These are phyloP conservation scores for Microcyclosporella mali DNA, from an alignment of 2,329 filamentous ascomycete genomes.

Conservation along the genomic window DNA sequence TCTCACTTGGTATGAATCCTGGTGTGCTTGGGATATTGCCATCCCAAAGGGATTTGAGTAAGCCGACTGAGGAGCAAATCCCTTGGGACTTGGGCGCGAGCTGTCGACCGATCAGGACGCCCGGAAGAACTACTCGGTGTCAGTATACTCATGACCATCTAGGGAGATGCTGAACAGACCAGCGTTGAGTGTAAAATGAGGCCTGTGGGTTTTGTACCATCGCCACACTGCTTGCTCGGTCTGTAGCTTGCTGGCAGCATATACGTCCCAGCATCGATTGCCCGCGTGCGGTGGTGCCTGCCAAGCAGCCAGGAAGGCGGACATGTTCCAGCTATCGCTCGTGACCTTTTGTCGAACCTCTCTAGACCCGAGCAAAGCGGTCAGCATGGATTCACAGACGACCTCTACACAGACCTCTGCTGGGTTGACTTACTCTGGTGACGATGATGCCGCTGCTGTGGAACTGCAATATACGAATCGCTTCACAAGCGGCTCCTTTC, in stretches of 20 bases:
- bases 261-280: conserved; percentile 27
- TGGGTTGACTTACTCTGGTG: not conserved
- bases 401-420: no score
- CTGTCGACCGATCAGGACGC: not conserved
- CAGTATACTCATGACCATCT: not conserved
- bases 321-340: conserved; percentile 35
- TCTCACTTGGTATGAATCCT: no score
- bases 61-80: not conserved
- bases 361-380: conserved; percentile 9
- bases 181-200: conserved; percentile 39
- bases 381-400: no score
- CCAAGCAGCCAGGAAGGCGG: conserved; percentile 29
- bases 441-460: conserved; percentile 23
- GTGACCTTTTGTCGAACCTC: conserved; percentile 28
- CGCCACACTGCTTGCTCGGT: conserved; percentile 40
- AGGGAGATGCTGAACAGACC: not conserved
- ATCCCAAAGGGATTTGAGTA: not conserved
- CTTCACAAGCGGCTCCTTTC: conserved; percentile 37
- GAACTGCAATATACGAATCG: conserved; percentile 40
- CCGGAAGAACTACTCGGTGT: not conserved
- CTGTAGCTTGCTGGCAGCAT: conserved; percentile 40
- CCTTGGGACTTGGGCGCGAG: not conserved
- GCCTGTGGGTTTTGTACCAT: conserved; percentile 38
- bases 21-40: not conserved
- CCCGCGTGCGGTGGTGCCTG: conserved; percentile 23